A percentile compares a stretch with the other conserved stretches of the same genome.
phyloP scores from a whole-genome alignment of 2,329 filamentous ascomycete genomes.

The Clarireedia homoeocarpa region DNA sequence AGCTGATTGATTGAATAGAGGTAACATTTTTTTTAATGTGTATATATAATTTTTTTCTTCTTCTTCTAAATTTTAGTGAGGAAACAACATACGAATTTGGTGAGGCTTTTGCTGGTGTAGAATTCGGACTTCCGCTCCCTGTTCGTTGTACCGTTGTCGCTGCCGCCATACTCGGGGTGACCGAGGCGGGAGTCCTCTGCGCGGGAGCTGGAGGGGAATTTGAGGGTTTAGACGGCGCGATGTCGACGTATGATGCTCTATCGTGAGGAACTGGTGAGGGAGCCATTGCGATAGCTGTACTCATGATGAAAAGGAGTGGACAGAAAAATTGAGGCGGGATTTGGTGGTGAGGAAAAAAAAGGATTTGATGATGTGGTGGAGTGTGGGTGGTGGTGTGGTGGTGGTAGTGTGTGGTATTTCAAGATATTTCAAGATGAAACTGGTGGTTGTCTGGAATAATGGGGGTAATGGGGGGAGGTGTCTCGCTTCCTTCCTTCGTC shows the following conservation, averaged over 20 bases:
- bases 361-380: background rate
- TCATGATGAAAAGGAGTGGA: slow-evolving; percentile 42
- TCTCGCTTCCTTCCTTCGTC: slow-evolving; percentile 9
- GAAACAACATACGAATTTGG: slow-evolving; percentile 50
- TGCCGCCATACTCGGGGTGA: slow-evolving; percentile 35
- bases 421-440: slow-evolving; percentile 5
- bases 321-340: background rate
- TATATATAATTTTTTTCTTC: no score
- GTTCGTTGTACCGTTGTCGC: slow-evolving; percentile 36
- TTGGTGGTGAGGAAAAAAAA: background rate
- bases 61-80: background rate
- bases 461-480: background rate
- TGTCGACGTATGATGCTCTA: slow-evolving; percentile 48
- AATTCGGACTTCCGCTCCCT: slow-evolving; percentile 47
- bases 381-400: background rate
- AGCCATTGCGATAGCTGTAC: slow-evolving; percentile 60
- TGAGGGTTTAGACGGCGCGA: slow-evolving; percentile 32
- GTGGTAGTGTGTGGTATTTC: background rate
- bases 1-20: background rate
- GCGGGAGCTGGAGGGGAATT: slow-evolving; percentile 27
- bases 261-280: slow-evolving; percentile 61
- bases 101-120: slow-evolving; percentile 43
- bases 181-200: slow-evolving; percentile 28
- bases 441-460: slow-evolving; percentile 7
- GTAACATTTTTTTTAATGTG: background rate